Percentiles rank a stretch among this genome's conserved stretches.
Evolutionary conservation across 768 basidiomycete genomes (phyloP).

Genomic region (Sporobolomyces pararoseus): DNA sequence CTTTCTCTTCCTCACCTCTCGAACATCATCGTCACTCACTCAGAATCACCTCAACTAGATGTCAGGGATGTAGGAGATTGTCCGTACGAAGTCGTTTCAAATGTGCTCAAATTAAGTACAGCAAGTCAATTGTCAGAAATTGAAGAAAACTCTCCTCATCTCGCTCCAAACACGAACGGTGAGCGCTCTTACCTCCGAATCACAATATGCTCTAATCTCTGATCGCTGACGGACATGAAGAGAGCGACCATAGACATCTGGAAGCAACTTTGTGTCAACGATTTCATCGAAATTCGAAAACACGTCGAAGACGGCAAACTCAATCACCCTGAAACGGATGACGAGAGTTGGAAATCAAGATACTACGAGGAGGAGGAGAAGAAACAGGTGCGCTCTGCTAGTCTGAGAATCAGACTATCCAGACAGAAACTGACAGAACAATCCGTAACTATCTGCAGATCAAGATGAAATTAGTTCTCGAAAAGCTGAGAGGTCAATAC

Average conservation of each 20-base stretch:
- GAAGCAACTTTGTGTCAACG: constrained; percentile 25
- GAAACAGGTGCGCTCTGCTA: constrained; percentile 10
- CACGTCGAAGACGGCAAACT: constrained; percentile 26
- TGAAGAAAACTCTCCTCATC: constrained; percentile 29
- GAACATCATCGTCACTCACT: no score
- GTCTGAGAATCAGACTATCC: no score
- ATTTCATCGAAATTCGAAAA: constrained; percentile 32
- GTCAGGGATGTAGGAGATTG: constrained; percentile 30
- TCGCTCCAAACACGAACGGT: constrained; percentile 8
- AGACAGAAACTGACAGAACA: background rate
- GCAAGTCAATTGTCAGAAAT: constrained; percentile 20
- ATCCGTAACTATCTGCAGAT: background rate
- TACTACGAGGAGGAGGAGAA: constrained; percentile 19
- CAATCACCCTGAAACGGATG: background rate
- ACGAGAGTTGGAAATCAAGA: constrained; percentile 12
- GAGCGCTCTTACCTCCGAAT: background rate
- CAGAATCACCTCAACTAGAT: background rate
- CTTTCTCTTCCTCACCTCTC: background rate
- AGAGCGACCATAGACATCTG: constrained; percentile 14
- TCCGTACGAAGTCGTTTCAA: constrained; percentile 7
- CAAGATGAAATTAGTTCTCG: constrained; percentile 11
- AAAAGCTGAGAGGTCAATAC: constrained; percentile 12
- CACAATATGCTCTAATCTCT: background rate
- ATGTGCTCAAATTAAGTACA: background rate
- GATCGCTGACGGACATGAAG: no score